A percentile compares a stretch with the other conserved stretches of the same genome.
These are phyloP conservation scores for Volvariella surrecta DNA, from an alignment of 1,284 basidiomycete genomes.

Conservation along the genomic window DNA sequence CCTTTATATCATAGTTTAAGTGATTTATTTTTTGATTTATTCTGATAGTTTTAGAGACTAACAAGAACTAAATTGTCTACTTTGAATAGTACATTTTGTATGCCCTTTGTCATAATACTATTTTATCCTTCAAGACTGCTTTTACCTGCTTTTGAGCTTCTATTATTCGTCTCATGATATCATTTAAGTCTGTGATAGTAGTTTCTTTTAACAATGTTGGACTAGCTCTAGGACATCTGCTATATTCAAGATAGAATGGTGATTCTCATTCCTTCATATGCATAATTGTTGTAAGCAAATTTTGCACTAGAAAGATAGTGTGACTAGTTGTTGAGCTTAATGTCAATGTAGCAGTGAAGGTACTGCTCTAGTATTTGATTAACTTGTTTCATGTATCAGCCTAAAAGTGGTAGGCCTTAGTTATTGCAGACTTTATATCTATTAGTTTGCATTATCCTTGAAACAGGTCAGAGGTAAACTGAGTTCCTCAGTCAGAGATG, in stretches of 20 bases:
- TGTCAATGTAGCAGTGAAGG: constrained; percentile 16
- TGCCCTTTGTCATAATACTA: too few relatives aligned
- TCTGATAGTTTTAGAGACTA: too few relatives aligned
- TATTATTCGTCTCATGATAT: background rate
- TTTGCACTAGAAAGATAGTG: constrained; percentile 20
- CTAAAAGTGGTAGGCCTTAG: constrained; percentile 1
- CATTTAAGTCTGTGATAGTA: background rate
- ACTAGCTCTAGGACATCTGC: background rate
- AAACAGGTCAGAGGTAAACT: background rate
- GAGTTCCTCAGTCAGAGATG: constrained; percentile 1
- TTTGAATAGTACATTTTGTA: too few relatives aligned
- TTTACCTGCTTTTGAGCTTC: background rate
- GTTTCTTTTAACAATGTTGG: background rate
- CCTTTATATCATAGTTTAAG: constrained; percentile 11
- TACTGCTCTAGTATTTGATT: constrained; percentile 30
- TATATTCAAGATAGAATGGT: constrained; percentile 12
- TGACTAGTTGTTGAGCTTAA: constrained; percentile 29
- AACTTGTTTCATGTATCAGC: constrained; percentile 20
- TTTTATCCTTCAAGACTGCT: background rate
- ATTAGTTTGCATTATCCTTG: background rate
- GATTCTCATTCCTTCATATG: constrained; percentile 16
- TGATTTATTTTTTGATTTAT: constrained; percentile 12
- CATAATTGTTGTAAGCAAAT: constrained; percentile 23
- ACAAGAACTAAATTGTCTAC: too few relatives aligned
- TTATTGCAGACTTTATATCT: background rate